Evolutionary conservation across 768 basidiomycete genomes (phyloP), one percentile per base, ranked within the genome.

Genomic region (Mycena capillaripes): DNA sequence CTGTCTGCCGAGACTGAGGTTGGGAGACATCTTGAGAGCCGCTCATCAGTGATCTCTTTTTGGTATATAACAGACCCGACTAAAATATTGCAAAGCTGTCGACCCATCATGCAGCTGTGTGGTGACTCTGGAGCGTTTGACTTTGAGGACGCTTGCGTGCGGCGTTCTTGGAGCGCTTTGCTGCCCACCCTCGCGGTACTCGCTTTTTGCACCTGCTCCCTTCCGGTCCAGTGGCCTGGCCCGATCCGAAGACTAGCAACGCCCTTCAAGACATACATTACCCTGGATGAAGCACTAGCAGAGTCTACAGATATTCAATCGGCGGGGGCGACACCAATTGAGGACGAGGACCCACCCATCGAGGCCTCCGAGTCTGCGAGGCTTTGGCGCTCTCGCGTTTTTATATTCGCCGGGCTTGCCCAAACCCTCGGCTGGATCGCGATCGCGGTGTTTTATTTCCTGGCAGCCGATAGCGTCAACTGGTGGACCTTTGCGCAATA

Each of bases 361-460:
- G 58, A 66, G 2, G 64, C 46, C 9, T 19, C 42, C n/a, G 52
- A 38, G 23, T 25, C 17, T 10, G 82, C 84, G 16, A 88, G 89
- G 0, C 82, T 92, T 9, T 93, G 92, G 91, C 88, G 89, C 46
- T 89, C 90, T 2, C 71, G 90, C 52, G 74, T 89, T n/a, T 86
- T 94, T 53, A 84, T 86, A 0, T 84, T 86, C 69, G 74, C 91
- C 3, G 89, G 92, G 0, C 86, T 93, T 40, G 42, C 86, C 6
- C 87, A 93, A 73, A 82, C 88, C 0, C 81, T 94, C 4, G 76
- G 81, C 11, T 94, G 93, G 92, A 77, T 91, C 6, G 84, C 85
- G 25, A 76, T 84, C 4, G 90, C 87, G n/a, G 88, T 88, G 7
- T 93, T 89, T 78, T 76, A 76, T 11, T 71, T 90, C 19, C 82